Conservation (phyloP, 2,329 filamentous ascomycete genomes). For the Venturia carpophila region DNA sequence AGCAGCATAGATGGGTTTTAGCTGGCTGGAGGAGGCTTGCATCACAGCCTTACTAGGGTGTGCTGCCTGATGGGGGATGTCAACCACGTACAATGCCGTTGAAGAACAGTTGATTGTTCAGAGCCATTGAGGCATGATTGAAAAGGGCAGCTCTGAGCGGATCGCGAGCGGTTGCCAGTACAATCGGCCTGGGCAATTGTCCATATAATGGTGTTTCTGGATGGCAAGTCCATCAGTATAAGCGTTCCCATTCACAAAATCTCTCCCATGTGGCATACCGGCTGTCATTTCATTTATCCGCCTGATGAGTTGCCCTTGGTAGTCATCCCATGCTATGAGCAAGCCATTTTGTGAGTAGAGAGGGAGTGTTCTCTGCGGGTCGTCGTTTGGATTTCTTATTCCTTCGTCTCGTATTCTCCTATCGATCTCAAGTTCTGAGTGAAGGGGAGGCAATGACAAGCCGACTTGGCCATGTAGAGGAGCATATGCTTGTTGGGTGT, state of each 20-base stretch:
- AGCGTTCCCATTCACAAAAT: background rate
- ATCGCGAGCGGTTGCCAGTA: constrained; percentile 70
- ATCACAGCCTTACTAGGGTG: background rate
- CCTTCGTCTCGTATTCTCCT: constrained; percentile 42
- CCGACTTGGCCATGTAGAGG: constrained; percentile 22
- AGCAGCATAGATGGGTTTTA: background rate
- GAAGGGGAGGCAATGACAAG: constrained; percentile 43
- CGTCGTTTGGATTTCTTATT: constrained; percentile 45
- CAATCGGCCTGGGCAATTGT: constrained; percentile 56
- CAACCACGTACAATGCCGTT: constrained; percentile 38
- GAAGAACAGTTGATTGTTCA: constrained; percentile 88
- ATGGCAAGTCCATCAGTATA: constrained; percentile 11
- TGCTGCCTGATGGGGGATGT: background rate
- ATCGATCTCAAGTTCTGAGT: constrained; percentile 30
- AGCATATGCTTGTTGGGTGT: constrained; percentile 20
- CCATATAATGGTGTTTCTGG: constrained; percentile 58
- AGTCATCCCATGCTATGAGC: constrained; percentile 71
- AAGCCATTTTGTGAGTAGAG: constrained; percentile 65
- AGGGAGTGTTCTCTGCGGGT: background rate
- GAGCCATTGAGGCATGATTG: constrained; percentile 94
- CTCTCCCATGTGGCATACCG: constrained; percentile 46
- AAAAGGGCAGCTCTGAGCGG: constrained; percentile 71
- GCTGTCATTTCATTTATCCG: constrained; percentile 67
- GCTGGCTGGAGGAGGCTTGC: background rate
- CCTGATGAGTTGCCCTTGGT: constrained; percentile 65